A percentile compares a stretch with the other conserved stretches of the same genome.
Conservation (phyloP, 2,329 filamentous ascomycete genomes). For the Trichophyton rubrum region DNA sequence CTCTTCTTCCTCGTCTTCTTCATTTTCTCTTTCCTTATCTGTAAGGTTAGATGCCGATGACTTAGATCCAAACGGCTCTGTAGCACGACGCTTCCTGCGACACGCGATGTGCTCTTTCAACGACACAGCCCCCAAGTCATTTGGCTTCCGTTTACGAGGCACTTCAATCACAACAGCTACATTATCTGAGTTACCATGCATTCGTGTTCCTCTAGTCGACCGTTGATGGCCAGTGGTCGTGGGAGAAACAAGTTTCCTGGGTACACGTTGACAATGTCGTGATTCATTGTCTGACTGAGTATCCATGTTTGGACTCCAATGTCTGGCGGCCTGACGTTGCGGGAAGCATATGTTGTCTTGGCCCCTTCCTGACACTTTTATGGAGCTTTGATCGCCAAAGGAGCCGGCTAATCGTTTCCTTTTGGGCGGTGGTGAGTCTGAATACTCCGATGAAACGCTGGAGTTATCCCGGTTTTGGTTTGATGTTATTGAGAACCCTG, state of each 20-base stretch:
- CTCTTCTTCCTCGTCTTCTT: constrained; percentile 7
- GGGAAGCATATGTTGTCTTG: no score
- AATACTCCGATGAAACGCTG: neutral
- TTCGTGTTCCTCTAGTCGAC: neutral
- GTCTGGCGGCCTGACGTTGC: neutral
- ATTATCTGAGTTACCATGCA: neutral
- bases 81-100: neutral
- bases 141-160: neutral
- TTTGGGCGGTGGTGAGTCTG: neutral
- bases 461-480: neutral
- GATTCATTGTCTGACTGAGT: neutral
- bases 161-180: constrained; percentile 7
- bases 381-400: neutral
- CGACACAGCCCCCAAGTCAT: neutral
- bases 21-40: neutral
- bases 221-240: neutral
- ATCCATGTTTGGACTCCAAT: neutral
- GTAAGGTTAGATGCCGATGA: neutral
- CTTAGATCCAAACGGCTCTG: neutral
- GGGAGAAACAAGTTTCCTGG: neutral
- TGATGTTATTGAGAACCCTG: neutral
- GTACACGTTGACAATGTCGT: neutral
- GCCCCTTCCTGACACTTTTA: neutral
- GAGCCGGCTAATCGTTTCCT: neutral
- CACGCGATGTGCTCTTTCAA: neutral